Conservation (phyloP, 176 grass and related monocot species). For the Paspalum notatum region DNA sequence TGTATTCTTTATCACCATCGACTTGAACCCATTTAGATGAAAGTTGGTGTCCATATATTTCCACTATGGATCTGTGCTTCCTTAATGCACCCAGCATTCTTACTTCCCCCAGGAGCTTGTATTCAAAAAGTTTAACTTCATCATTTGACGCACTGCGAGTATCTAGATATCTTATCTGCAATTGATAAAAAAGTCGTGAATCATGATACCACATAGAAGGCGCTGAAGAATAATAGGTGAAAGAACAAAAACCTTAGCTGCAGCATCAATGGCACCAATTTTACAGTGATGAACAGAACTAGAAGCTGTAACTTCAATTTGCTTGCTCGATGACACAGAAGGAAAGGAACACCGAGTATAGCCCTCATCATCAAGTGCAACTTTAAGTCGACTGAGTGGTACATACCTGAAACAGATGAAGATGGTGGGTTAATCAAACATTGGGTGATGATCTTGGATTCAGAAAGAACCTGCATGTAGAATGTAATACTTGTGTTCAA, state of each 20-base stretch:
- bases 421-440: slow-evolving; percentile 4
- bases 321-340: slow-evolving; percentile 55
- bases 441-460: slow-evolving; percentile 15
- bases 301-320: slow-evolving; percentile 65
- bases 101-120: slow-evolving; percentile 86
- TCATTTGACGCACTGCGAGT: slow-evolving; percentile 54
- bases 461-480: slow-evolving; percentile 30
- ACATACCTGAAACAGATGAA: slow-evolving; percentile 72
- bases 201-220: not conserved
- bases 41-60: slow-evolving; percentile 95
- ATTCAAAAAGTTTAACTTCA: slow-evolving; percentile 77
- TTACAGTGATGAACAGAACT: slow-evolving; percentile 76
- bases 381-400: slow-evolving; percentile 73
- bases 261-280: slow-evolving; percentile 81
- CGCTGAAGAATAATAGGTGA: slow-evolving; percentile 20
- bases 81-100: slow-evolving; percentile 87
- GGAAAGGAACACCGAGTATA: slow-evolving; percentile 62
- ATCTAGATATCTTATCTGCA: slow-evolving; percentile 74
- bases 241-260: slow-evolving; percentile 73
- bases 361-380: slow-evolving; percentile 47
- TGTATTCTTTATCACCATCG: slow-evolving; percentile 71
- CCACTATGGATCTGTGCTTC: slow-evolving; percentile 83
- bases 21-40: slow-evolving; percentile 85
- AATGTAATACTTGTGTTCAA: slow-evolving; percentile 44
- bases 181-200: slow-evolving; percentile 33